These are phyloP conservation scores for Fonsecaea erecta DNA, from an alignment of 2,329 filamentous ascomycete genomes.

Conservation along the genomic window DNA sequence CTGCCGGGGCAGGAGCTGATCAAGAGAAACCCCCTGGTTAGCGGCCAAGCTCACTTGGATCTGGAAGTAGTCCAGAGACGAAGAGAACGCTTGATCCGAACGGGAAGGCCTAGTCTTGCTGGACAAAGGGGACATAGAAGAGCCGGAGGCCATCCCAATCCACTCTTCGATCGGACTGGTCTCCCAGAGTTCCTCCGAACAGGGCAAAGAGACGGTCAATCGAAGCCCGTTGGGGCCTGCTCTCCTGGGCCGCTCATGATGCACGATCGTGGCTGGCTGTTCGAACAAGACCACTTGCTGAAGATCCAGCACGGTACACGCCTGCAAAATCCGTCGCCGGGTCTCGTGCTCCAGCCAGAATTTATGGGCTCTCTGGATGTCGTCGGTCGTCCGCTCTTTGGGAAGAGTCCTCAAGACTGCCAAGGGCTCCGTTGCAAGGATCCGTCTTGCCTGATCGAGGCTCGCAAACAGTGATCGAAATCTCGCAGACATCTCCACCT, in stretches of 20 bases:
- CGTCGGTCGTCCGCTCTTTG: constrained; percentile 36
- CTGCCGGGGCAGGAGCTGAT: constrained; percentile 16
- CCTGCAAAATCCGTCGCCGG: constrained; percentile 43
- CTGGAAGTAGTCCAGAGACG: constrained; percentile 32
- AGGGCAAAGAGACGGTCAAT: constrained; percentile 41
- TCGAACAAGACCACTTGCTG: constrained; percentile 43
- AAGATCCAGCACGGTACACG: constrained; percentile 43
- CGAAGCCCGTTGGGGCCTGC: constrained; percentile 22
- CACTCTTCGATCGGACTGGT: constrained; percentile 39
- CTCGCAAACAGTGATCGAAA: constrained; percentile 44
- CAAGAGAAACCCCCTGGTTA: constrained; percentile 16
- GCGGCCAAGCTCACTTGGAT: constrained; percentile 31
- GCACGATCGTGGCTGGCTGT: constrained; percentile 41
- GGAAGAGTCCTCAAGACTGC: constrained; percentile 40
- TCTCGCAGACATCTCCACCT: constrained; percentile 43
- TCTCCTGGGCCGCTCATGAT: constrained; percentile 31
- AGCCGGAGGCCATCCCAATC: constrained; percentile 35
- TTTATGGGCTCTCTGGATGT: constrained; percentile 40
- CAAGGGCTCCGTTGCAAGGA: constrained; percentile 40
- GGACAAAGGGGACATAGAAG: constrained; percentile 5
- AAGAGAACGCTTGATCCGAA: constrained; percentile 1
- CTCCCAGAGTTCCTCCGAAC: constrained; percentile 43
- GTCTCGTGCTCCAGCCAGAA: constrained; percentile 46
- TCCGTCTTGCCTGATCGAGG: constrained; percentile 41
- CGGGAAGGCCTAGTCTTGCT: constrained; percentile 14